Evolutionary conservation across 495 filamentous ascomycete genomes (phyloP), one percentile per base, ranked within the genome.

Genomic region (Beverwykella pulmonaria): DNA sequence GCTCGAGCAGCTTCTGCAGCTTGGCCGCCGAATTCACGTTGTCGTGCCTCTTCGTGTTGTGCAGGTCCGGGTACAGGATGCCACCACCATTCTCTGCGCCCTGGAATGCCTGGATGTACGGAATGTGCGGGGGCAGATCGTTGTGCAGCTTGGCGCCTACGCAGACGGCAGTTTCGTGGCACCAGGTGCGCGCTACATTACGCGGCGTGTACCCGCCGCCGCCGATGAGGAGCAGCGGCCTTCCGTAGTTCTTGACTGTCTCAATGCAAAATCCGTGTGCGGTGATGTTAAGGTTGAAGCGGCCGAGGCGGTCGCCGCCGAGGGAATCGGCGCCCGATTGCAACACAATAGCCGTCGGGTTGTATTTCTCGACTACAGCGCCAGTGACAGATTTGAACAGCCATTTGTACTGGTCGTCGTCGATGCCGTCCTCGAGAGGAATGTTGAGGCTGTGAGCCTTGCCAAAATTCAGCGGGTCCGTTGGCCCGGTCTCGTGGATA

Each of bases 131-230:
- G 3, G 77, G 77, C 15, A 79, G 70, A 17, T 68, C 47, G 56
- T 76, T 69, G 61, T 75, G 75, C 44, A 78, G 65, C 19, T 64
- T 48, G 1, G 76, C 88, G 44, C 86, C 91, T 72, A 96, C 87
- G 60, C 92, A 91, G 70, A 98, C 88, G 63, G 89, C 88, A 20
- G 94, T 98, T 79, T 98, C 94, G 78, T 95, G 92, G 39, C 93
- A 90, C 94, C 94, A 98, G 50, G 92, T 89, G 53, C 95, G 88
- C 14, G 93, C 94, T 25, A 98, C 94, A 71, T 98, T 98, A 50
- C 93, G 86, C 9, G 94, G 91, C n/a, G 94, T 98, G 79, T 98
- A 98, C 14, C 94, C 94, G 58, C 94, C 94, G 41, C 94, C 94
- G 26, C 94, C 94, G 62, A 98, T 88, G 70, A 98, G 85, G 53